Conservation (phyloP, 2,329 filamentous ascomycete species). For the Zasmidium cellare region DNA sequence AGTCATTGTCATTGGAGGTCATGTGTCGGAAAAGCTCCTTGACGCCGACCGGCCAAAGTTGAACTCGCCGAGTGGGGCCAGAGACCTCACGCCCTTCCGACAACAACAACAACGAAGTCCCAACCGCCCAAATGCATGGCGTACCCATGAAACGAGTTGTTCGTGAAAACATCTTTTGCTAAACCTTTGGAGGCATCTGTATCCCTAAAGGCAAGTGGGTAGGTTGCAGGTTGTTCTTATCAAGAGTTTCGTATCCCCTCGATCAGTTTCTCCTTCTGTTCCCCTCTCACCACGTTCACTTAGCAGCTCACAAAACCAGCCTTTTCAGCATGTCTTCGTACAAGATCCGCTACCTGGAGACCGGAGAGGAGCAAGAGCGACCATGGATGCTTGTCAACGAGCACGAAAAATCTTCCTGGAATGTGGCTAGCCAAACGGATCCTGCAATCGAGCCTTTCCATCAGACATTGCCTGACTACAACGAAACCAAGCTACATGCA, state of each 20-base stretch:
- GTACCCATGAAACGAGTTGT: no score
- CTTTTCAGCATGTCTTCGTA: constrained; percentile 21
- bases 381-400: constrained; percentile 23
- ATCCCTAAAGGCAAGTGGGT: constrained; percentile 3
- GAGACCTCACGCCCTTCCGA: neutral
- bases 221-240: neutral
- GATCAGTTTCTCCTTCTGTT: neutral
- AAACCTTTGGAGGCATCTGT: constrained; percentile 7
- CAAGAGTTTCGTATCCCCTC: neutral
- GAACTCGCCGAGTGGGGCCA: constrained; percentile 1
- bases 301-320: neutral
- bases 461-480: constrained; percentile 56
- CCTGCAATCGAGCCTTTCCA: constrained; percentile 52
- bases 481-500: constrained; percentile 54
- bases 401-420: neutral
- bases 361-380: constrained; percentile 11
- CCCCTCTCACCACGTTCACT: neutral
- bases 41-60: constrained; percentile 1
- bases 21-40: neutral
- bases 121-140: no score
- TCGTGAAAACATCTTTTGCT: no score
- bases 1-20: neutral
- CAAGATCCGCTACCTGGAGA: constrained; percentile 21
- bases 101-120: no score
- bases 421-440: constrained; percentile 9